Evolutionary conservation across 169 alveolate genomes (phyloP), one percentile per base, ranked within the genome.

Genomic region (Eimeria mitis): DNA sequence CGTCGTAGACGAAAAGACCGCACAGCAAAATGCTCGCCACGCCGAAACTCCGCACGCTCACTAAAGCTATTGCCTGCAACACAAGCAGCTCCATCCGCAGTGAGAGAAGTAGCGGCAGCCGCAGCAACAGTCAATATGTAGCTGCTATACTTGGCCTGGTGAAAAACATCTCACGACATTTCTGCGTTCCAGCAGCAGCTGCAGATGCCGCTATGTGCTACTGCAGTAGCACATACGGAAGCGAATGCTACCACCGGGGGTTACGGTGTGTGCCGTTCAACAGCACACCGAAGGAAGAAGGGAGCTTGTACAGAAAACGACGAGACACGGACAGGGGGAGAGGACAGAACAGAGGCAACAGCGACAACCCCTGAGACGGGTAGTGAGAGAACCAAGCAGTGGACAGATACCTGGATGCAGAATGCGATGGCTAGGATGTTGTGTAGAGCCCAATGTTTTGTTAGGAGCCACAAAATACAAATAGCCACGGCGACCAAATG

Each of bases 1-100:
- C 98, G 96, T 99, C 99, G 95, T 99, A 99, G 81, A 99, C 97
- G 89, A 99, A 98, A 85, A 99, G 96, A 44, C 99, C 99, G 87
- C 94, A 87, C 37, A 99, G 97, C 95, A 99, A 94, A 59, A 98
- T 97, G 87, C 97, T 97, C 56, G 99, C 99, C 59, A 98, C 98
- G 91, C 98, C 98, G 96, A 98, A 99, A 95, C 97, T 98, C 6
- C 99, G 99, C 34, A 99, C 92, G 94, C 98, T 97, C 63, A 99
- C 96, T 78, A 97, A 95, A 73, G 98, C 97, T 94, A 99, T 98
- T 49, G 99, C 99, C 96, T 94, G 94, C 31, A 71, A 11, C 73
- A 63, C n/a, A 42, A 59, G 56, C 34, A 61, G 31, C 89, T 7
- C 34, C 85, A 54, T 16, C 59, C 31, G 54, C 14, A 40, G 23